A percentile compares a stretch with the other conserved stretches of the same genome.
Evolutionary conservation across 202 grass and related monocot genomes (phyloP).

Genomic region (Brachypodium distachyon): DNA sequence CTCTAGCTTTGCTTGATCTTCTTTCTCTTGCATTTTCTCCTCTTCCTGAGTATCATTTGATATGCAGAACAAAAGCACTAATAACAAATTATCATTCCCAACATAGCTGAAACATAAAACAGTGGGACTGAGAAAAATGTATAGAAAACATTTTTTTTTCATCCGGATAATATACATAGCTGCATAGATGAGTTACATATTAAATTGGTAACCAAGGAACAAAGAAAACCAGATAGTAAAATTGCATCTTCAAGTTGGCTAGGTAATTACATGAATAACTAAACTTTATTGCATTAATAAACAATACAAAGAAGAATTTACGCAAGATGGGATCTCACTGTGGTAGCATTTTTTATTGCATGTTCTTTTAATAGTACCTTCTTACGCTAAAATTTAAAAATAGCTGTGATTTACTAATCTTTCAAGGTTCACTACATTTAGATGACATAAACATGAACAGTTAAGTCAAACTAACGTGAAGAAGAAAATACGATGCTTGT

Average conservation of each 20-base stretch:
- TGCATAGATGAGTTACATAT: background rate
- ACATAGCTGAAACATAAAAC: slow-evolving; percentile 1
- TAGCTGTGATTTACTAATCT: background rate
- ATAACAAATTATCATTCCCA: background rate
- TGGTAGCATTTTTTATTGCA: background rate
- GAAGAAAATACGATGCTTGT: background rate
- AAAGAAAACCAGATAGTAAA: background rate
- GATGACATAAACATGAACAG: background rate
- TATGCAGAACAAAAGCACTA: slow-evolving; percentile 12
- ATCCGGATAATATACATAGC: background rate
- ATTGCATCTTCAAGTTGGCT: background rate
- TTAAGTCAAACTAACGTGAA: background rate
- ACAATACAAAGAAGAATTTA: background rate
- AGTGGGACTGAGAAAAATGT: background rate
- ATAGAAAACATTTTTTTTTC: background rate
- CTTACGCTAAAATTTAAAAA: background rate
- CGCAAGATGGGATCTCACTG: background rate
- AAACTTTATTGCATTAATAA: slow-evolving; percentile 9
- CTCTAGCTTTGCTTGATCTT: slow-evolving; percentile 61
- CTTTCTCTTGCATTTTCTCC: slow-evolving; percentile 81
- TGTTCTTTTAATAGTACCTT: background rate
- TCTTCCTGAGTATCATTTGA: slow-evolving; percentile 55
- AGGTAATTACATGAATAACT: background rate
- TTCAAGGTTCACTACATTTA: background rate
- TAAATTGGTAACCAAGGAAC: background rate